Conservation (phyloP, 1,284 basidiomycete genomes). For the Bjerkandera adusta region DNA sequence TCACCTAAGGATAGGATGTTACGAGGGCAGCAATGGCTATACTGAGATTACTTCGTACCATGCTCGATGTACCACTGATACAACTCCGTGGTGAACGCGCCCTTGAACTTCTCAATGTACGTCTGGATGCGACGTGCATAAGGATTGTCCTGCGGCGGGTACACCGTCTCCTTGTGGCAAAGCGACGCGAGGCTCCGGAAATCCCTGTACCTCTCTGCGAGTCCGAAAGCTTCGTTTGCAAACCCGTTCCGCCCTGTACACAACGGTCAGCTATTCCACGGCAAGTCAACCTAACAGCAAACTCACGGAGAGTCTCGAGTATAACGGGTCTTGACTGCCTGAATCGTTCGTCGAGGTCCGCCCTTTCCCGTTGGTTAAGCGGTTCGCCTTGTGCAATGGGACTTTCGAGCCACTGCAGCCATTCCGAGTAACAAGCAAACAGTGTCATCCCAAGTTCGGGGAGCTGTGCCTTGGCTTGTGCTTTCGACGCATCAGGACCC, state of each 20-base stretch:
- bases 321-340: conserved; percentile 67
- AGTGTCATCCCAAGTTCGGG: conserved; percentile 69
- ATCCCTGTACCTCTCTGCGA: conserved; percentile 86
- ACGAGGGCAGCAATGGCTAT: background rate
- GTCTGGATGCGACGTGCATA: conserved; percentile 55
- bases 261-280: background rate
- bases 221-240: conserved; percentile 67
- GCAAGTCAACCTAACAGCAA: background rate
- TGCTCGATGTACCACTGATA: conserved; percentile 87
- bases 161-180: conserved; percentile 65
- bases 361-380: conserved; percentile 48
- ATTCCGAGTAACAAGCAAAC: conserved; percentile 74
- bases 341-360: conserved; percentile 65
- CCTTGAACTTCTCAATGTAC: conserved; percentile 82
- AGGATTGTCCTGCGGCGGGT: conserved; percentile 62
- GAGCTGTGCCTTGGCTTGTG: conserved; percentile 54
- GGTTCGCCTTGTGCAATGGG: conserved; percentile 42
- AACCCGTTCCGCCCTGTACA: conserved; percentile 63
- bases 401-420: conserved; percentile 65
- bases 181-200: conserved; percentile 82
- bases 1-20: conserved; percentile 47
- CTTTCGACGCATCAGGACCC: conserved; percentile 21
- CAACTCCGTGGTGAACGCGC: conserved; percentile 85
- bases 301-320: conserved; percentile 74
- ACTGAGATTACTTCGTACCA: conserved; percentile 23